These are phyloP conservation scores for Dendrocalamus latiflorus DNA, from an alignment of 202 grass and related monocot genomes.

Conservation along the genomic window DNA sequence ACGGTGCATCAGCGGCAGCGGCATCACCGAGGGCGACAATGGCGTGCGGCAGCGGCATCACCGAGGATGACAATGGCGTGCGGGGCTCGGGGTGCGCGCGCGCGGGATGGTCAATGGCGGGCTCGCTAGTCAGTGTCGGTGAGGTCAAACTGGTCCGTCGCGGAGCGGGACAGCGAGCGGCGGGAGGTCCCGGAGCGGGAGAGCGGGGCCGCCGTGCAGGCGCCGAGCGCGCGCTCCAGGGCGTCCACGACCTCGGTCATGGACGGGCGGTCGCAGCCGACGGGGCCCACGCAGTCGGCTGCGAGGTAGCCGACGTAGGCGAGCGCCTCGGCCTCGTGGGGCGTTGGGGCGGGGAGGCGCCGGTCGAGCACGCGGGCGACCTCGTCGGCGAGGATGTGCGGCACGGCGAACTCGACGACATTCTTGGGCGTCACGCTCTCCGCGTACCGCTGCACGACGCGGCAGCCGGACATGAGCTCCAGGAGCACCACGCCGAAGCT, in stretches of 20 bases:
- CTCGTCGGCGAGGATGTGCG: constrained; percentile 64
- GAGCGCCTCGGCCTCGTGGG: constrained; percentile 55
- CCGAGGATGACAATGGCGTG: too few species aligned
- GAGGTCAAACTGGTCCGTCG: constrained; percentile 58
- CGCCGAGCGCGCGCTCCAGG: constrained; percentile 54
- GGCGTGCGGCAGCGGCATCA: too few species aligned
- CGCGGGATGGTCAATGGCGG: neutral
- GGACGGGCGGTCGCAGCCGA: constrained; percentile 53
- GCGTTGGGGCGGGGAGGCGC: constrained; percentile 39
- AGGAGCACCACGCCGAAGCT: constrained; percentile 55
- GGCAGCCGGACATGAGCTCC: constrained; percentile 72
- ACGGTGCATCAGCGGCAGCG: neutral
- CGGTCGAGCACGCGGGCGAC: constrained; percentile 46
- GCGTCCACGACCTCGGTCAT: constrained; percentile 75
- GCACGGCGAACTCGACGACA: constrained; percentile 74
- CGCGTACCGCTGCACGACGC: constrained; percentile 67
- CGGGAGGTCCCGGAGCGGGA: neutral
- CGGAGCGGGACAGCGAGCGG: constrained; percentile 38
- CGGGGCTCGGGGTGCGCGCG: neutral
- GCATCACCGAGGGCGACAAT: neutral
- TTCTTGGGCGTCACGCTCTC: constrained; percentile 86
- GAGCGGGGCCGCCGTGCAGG: neutral
- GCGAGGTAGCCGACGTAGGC: constrained; percentile 72
- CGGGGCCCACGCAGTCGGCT: constrained; percentile 59
- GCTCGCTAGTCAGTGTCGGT: constrained; percentile 45